Conservation (phyloP, 768 basidiomycete species). For the Psilocybe sp. region DNA sequence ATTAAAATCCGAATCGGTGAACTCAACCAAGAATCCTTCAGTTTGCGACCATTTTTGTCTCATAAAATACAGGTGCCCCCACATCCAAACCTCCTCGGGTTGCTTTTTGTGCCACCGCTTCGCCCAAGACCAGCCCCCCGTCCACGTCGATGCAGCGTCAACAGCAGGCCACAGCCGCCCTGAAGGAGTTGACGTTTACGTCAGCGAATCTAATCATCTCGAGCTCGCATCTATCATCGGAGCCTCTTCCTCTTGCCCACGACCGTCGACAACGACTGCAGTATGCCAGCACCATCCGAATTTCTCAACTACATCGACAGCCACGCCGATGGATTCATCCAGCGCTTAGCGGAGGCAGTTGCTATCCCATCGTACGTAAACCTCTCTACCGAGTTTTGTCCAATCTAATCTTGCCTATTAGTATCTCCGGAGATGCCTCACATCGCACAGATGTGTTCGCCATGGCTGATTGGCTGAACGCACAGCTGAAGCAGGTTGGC, state of each 20-base stretch:
- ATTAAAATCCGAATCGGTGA: too few relatives aligned
- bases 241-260: constrained; percentile 1
- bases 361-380: constrained; percentile 59
- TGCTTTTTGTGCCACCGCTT: too few relatives aligned
- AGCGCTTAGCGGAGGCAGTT: constrained; percentile 77
- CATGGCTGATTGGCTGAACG: constrained; percentile 85
- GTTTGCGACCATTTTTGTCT: too few relatives aligned
- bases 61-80: too few relatives aligned
- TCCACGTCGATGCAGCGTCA: too few relatives aligned
- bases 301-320: constrained; percentile 58
- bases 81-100: too few relatives aligned
- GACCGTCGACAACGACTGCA: constrained; percentile 7
- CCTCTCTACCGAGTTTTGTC: neutral
- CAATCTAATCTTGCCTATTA: constrained; percentile 20
- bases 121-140: too few relatives aligned
- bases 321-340: constrained; percentile 72
- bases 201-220: too few relatives aligned
- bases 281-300: constrained; percentile 48
- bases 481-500: constrained; percentile 72
- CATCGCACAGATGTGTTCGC: constrained; percentile 74
- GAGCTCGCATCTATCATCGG: neutral
- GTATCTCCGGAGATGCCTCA: constrained; percentile 68
- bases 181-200: too few relatives aligned
- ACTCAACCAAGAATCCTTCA: too few relatives aligned
- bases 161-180: too few relatives aligned